phyloP scores from a whole-genome alignment of 305 asterid species.

The Solanum chacoense region DNA sequence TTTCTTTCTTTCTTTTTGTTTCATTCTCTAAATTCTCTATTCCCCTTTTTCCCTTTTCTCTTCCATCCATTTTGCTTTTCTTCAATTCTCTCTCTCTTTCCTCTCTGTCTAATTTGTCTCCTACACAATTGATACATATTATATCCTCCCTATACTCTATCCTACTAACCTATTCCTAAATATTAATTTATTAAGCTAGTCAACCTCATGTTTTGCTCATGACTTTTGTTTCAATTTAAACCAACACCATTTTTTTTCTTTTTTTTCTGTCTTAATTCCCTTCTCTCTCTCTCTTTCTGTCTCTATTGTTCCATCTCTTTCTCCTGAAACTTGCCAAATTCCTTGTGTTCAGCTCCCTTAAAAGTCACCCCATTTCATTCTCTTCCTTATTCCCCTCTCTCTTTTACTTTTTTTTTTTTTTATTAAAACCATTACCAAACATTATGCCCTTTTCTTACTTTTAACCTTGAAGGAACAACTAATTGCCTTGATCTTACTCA shows the following conservation, averaged over 20 bases:
- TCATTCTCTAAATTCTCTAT: not conserved
- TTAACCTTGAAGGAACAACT: not conserved
- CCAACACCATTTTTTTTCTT: conserved; percentile 18
- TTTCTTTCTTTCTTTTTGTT: not conserved
- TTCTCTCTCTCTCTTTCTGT: conserved; percentile 13
- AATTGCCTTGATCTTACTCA: not conserved
- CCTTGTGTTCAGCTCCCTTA: conserved; percentile 10
- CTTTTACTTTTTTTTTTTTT: not conserved
- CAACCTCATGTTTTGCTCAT: conserved; percentile 24
- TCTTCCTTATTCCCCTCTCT: not conserved
- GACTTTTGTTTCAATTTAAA: conserved; percentile 26
- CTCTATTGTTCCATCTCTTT: conserved; percentile 29
- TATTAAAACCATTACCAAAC: not conserved
- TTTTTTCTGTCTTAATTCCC: not conserved
- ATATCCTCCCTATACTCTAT: not conserved
- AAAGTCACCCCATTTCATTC: conserved; percentile 1
- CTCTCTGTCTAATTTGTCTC: not conserved
- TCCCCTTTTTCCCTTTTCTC: conserved; percentile 7
- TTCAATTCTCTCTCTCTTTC: not conserved
- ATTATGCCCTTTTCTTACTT: not conserved
- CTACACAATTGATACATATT: not conserved
- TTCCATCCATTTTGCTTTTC: not conserved
- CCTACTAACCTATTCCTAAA: not conserved
- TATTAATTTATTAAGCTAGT: conserved; percentile 3
- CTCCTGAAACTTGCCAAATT: conserved; percentile 16